A percentile compares a stretch with the other conserved stretches of the same genome.
Evolutionary conservation across 805 yeast genomes (phyloP).

Genomic region (Metschnikowia sp.): DNA sequence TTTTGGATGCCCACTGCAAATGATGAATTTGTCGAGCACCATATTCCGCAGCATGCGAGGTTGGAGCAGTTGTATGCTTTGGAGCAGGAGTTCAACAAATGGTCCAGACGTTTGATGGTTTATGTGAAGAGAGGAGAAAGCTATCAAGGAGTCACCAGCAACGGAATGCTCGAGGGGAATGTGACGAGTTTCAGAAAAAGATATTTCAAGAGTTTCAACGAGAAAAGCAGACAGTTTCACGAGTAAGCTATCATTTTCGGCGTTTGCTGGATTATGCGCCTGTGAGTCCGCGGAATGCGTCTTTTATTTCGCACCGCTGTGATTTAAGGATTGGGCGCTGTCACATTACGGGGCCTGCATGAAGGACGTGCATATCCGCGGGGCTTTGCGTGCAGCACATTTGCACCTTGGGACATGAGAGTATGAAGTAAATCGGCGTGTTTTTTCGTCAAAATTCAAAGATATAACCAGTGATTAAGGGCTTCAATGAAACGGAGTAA

Average conservation of each 20-base stretch:
- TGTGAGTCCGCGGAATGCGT: constrained; percentile 16
- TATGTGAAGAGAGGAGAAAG: constrained; percentile 60
- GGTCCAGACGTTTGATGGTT: constrained; percentile 86
- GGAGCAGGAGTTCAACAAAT: constrained; percentile 85
- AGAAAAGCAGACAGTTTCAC: constrained; percentile 22
- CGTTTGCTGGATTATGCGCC: constrained; percentile 16
- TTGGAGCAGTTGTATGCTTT: constrained; percentile 69
- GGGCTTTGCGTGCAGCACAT: no score
- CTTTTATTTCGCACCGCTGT: background rate
- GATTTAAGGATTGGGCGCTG: no score
- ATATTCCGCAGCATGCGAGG: constrained; percentile 74
- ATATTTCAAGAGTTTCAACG: constrained; percentile 66
- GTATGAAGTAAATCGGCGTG: no score
- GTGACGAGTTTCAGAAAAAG: constrained; percentile 66
- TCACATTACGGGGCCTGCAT: no score
- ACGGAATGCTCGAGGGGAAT: constrained; percentile 43
- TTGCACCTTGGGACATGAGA: no score
- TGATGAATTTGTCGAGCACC: constrained; percentile 66
- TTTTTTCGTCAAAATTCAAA: no score
- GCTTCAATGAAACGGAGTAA: no score
- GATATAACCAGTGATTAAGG: no score
- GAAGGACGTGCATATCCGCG: no score
- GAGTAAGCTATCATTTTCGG: background rate
- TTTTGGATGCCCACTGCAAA: constrained; percentile 99
- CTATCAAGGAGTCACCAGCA: constrained; percentile 48